These are phyloP conservation scores for Chlamydomonas schloesseri DNA, from an alignment of 139 green algal species.

Conservation along the genomic window DNA sequence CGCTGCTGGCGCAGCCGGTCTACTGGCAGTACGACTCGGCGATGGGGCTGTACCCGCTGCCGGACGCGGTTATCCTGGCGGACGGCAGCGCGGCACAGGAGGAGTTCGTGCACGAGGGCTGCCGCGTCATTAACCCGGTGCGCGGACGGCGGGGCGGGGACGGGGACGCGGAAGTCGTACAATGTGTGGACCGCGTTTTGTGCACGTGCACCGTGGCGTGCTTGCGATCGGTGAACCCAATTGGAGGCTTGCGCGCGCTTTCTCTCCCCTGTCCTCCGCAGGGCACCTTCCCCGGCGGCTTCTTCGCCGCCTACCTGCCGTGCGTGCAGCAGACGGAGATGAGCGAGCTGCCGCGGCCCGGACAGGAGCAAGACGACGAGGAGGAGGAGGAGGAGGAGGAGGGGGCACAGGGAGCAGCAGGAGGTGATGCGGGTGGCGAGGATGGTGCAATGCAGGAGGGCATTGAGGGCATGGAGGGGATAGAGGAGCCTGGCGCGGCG, in stretches of 20 bases:
- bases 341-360: slow-evolving; percentile 44
- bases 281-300: slow-evolving; percentile 75
- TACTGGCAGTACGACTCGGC: slow-evolving; percentile 87
- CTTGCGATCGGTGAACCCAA: too few species aligned
- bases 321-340: slow-evolving; percentile 44
- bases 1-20: slow-evolving; percentile 84
- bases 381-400: slow-evolving; percentile 31
- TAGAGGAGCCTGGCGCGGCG: neutral
- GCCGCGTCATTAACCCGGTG: slow-evolving; percentile 83
- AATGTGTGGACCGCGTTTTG: neutral
- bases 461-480: neutral
- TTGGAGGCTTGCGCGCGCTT: neutral
- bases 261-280: slow-evolving; percentile 38
- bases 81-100: slow-evolving; percentile 69
- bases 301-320: slow-evolving; percentile 79
- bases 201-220: neutral
- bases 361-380: slow-evolving; percentile 19
- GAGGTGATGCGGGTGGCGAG: slow-evolving; percentile 25
- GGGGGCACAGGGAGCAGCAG: neutral
- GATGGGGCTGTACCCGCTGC: slow-evolving; percentile 89
- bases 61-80: slow-evolving; percentile 85
- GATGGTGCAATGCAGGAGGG: neutral
- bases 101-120: slow-evolving; percentile 67
- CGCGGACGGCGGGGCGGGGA: neutral
- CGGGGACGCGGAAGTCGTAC: too few species aligned